Percentiles rank a stretch among this genome's conserved stretches.
phyloP scores from a whole-genome alignment of 2,329 filamentous ascomycete genomes.

The Fusarium poae region DNA sequence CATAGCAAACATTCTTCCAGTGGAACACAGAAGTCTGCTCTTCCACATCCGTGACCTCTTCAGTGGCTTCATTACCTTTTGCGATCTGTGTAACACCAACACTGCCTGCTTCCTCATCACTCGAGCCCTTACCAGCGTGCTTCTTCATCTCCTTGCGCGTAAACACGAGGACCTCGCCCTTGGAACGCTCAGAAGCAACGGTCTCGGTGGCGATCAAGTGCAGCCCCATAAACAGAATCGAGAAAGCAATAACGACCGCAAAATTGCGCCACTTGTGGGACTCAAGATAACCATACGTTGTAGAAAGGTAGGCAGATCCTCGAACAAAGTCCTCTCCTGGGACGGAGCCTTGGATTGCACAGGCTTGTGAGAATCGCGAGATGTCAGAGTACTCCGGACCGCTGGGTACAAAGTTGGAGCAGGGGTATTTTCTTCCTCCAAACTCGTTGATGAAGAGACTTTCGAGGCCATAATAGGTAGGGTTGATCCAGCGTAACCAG shows the following conservation, averaged over 20 bases:
- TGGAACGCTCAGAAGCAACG: constrained; percentile 40
- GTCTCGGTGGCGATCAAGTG: constrained; percentile 41
- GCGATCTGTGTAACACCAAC: constrained; percentile 51
- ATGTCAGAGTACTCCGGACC: constrained; percentile 39
- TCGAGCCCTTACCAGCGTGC: constrained; percentile 64
- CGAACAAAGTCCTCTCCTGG: constrained; percentile 35
- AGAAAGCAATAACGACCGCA: constrained; percentile 40
- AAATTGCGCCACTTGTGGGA: constrained; percentile 44
- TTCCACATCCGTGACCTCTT: constrained; percentile 35
- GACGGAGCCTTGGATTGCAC: constrained; percentile 24
- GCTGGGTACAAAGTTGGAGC: constrained; percentile 55
- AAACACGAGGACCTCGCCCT: constrained; percentile 44
- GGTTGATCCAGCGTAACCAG: constrained; percentile 75
- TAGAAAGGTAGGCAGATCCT: constrained; percentile 30
- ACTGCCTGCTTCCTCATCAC: constrained; percentile 23
- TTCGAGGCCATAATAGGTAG: constrained; percentile 74
- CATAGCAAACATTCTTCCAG: constrained; percentile 79
- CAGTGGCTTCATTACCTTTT: constrained; percentile 69
- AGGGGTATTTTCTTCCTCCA: constrained; percentile 60
- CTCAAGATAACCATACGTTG: constrained; percentile 31
- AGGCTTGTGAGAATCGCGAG: constrained; percentile 17
- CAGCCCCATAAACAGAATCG: constrained; percentile 36
- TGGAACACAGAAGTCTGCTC: constrained; percentile 66
- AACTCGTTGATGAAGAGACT: constrained; percentile 74
- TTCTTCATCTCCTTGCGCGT: constrained; percentile 42